These are phyloP conservation scores for Ascochyta lentis DNA, from an alignment of 2,329 filamentous ascomycete species.

Conservation along the genomic window DNA sequence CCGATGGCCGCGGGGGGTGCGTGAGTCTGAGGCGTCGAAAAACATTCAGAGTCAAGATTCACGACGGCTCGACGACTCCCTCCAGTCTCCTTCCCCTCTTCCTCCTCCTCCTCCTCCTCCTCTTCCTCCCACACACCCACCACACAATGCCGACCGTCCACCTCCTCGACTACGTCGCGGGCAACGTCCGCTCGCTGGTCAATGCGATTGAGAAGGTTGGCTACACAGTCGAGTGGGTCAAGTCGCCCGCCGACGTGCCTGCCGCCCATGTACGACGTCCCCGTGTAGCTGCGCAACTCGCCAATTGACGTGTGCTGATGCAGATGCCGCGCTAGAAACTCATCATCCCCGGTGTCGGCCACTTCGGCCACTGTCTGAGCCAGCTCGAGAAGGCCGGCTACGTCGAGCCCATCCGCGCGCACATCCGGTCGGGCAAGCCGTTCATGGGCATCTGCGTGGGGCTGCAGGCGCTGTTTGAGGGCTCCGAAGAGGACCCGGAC, in stretches of 20 bases:
- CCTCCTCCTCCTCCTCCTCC: background rate
- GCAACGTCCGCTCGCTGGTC: slow-evolving; percentile 92
- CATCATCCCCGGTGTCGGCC: slow-evolving; percentile 93
- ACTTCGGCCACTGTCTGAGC: slow-evolving; percentile 94
- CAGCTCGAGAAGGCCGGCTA: slow-evolving; percentile 85
- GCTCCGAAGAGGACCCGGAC: slow-evolving; percentile 77
- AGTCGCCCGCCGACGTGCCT: slow-evolving; percentile 79
- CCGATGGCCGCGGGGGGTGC: slow-evolving; percentile 10
- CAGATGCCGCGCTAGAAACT: slow-evolving; percentile 68
- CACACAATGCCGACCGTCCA: slow-evolving; percentile 76
- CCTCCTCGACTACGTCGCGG: slow-evolving; percentile 89
- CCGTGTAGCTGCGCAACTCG: slow-evolving; percentile 8
- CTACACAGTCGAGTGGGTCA: slow-evolving; percentile 92
- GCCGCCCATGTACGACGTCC: slow-evolving; percentile 73
- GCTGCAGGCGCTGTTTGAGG: slow-evolving; percentile 85
- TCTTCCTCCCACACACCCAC: background rate
- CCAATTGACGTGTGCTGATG: slow-evolving; percentile 47
- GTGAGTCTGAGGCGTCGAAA: slow-evolving; percentile 1
- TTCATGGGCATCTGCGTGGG: slow-evolving; percentile 99
- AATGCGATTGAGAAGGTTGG: slow-evolving; percentile 98
- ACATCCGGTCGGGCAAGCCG: slow-evolving; percentile 90
- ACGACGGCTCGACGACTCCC: background rate
- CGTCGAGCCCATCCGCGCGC: slow-evolving; percentile 78
- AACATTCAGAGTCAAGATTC: slow-evolving; percentile 21
- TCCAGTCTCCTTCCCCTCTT: background rate